Percentiles rank a stretch among this genome's conserved stretches.
These are phyloP conservation scores for Fusarium sp. DNA, from an alignment of 2,329 filamentous ascomycete species.

Conservation along the genomic window DNA sequence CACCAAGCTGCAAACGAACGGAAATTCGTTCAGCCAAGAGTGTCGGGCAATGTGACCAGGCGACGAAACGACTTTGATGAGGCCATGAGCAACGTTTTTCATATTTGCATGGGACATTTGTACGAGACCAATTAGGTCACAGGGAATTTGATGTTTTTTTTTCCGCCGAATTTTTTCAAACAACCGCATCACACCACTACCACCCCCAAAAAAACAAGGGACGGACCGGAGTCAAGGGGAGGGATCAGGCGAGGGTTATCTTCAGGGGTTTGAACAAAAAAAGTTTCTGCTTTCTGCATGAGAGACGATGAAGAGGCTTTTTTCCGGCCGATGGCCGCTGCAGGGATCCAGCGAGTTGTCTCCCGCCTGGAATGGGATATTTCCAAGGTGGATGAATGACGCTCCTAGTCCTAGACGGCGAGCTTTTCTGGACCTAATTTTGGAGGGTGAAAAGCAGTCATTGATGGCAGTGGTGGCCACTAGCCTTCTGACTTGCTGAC, in stretches of 20 bases:
- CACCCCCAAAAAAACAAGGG: constrained; percentile 26
- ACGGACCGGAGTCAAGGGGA: constrained; percentile 24
- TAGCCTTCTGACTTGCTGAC: constrained; percentile 26
- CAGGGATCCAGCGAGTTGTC: constrained; percentile 29
- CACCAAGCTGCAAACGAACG: constrained; percentile 37
- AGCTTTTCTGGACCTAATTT: constrained; percentile 38
- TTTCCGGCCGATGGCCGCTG: constrained; percentile 33
- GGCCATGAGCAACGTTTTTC: constrained; percentile 43
- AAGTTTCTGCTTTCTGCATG: constrained; percentile 39
- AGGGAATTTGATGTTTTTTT: constrained; percentile 25
- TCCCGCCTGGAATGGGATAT: constrained; percentile 40
- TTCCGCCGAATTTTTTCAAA: constrained; percentile 16
- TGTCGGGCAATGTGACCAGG: constrained; percentile 39
- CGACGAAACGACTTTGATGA: constrained; percentile 44
- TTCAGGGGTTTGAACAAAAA: constrained; percentile 28
- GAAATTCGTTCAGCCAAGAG: constrained; percentile 34
- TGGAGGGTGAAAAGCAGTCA: constrained; percentile 35
- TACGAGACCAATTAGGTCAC: constrained; percentile 30
- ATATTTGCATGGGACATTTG: constrained; percentile 30
- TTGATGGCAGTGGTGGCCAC: constrained; percentile 27
- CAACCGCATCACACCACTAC: constrained; percentile 31
- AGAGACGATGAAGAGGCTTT: constrained; percentile 34
- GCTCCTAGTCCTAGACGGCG: constrained; percentile 18
- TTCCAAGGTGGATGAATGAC: constrained; percentile 34
- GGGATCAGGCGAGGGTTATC: constrained; percentile 19